Conservation (phyloP, 2,329 filamentous ascomycete species). For the Hypoxylon sp. region DNA sequence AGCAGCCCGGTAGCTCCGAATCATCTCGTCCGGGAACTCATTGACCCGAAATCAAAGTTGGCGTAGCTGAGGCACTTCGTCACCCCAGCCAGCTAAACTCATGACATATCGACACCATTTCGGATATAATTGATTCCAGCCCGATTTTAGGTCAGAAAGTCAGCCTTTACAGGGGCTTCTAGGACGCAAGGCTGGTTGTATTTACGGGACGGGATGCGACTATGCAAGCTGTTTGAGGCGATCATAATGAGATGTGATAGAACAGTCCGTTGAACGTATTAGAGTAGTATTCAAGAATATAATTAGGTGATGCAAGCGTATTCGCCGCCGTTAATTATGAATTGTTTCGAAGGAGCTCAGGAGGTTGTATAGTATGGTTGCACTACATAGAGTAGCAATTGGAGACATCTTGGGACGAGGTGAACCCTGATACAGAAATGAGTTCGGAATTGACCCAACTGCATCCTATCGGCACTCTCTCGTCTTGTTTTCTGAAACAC, state of each 20-base stretch:
- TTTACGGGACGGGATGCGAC: slow-evolving; percentile 4
- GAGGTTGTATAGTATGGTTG: slow-evolving; percentile 28
- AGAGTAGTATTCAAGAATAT: not conserved
- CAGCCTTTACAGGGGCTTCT: not conserved
- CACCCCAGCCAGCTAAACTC: not conserved
- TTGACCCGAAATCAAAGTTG: not conserved
- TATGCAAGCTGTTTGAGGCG: not conserved
- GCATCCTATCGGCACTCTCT: slow-evolving; percentile 9
- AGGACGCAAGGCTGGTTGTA: slow-evolving; percentile 3
- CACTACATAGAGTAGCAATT: slow-evolving; percentile 8
- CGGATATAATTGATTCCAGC: not conserved
- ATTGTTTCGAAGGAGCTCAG: slow-evolving; percentile 17
- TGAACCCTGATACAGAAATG: slow-evolving; percentile 22
- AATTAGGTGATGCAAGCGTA: slow-evolving; percentile 5
- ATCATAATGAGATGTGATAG: slow-evolving; percentile 5
- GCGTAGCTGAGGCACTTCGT: not conserved
- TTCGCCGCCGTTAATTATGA: not conserved
- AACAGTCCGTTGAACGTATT: not conserved
- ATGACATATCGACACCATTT: not conserved
- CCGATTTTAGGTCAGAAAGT: not conserved
- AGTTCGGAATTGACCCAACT: slow-evolving; percentile 11
- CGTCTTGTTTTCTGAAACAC: slow-evolving; percentile 31
- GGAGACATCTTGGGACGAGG: slow-evolving; percentile 7
- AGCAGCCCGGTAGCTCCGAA: not conserved
- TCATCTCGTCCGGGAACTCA: not conserved